Percentiles rank a stretch among this genome's conserved stretches.
Conservation (phyloP, 1,139 yeast genomes). For the Pneumocystis canis region DNA sequence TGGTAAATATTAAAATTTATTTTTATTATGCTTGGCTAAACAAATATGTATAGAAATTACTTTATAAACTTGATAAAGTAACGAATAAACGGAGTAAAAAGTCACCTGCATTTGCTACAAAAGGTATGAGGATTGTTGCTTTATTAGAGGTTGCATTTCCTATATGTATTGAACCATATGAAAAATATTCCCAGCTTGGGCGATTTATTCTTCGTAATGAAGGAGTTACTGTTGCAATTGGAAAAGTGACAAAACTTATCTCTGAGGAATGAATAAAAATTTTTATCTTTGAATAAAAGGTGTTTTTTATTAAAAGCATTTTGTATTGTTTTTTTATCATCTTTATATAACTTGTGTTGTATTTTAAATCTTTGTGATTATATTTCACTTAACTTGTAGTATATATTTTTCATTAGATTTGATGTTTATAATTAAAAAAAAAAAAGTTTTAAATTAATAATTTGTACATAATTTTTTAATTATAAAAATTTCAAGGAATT, state of each 20-base stretch:
- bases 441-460: too few species aligned
- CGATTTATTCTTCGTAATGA: constrained; percentile 97
- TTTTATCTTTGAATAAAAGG: neutral
- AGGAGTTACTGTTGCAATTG: constrained; percentile 95
- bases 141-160: constrained; percentile 50
- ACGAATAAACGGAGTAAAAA: constrained; percentile 92
- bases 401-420: neutral
- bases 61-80: constrained; percentile 76
- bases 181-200: constrained; percentile 88
- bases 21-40: neutral
- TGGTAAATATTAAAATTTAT: constrained; percentile 25
- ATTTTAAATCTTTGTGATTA: too few species aligned
- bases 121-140: constrained; percentile 97
- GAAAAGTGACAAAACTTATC: constrained; percentile 51
- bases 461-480: too few species aligned
- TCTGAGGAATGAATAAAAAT: constrained; percentile 1
- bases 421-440: too few species aligned
- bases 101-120: constrained; percentile 96
- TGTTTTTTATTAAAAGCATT: neutral
- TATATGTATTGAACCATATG: constrained; percentile 84
- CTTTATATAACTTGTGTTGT: too few species aligned
- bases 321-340: neutral
- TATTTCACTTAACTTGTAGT: neutral
- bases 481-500: too few species aligned
- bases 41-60: constrained; percentile 29